Conservation (phyloP, 371 early-diverging fungal genomes). For the Capillidium heterosporum region DNA sequence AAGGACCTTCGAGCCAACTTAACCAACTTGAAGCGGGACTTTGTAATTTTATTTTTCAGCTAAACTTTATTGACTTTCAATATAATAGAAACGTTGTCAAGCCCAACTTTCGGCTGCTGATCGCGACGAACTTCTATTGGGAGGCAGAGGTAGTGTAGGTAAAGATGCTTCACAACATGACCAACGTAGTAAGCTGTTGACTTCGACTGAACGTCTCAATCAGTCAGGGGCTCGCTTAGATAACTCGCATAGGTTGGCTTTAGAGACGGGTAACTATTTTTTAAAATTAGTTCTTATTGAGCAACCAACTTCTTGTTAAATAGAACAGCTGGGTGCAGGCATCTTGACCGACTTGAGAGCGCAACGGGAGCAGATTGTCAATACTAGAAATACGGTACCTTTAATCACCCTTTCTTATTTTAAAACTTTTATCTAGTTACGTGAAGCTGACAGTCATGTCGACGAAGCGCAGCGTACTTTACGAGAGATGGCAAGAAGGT, state of each 20-base stretch:
- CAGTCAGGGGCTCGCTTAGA: conserved; percentile 60
- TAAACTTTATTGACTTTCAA: not conserved
- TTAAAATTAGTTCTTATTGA: not conserved
- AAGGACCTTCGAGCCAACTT: not conserved
- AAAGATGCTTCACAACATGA: conserved; percentile 47
- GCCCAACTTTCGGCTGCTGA: conserved; percentile 10
- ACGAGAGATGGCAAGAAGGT: conserved; percentile 83
- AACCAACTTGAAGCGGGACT: not conserved
- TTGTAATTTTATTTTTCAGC: not conserved
- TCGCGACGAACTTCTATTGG: conserved; percentile 42
- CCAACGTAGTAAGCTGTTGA: conserved; percentile 63
- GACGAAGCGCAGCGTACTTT: conserved; percentile 75
- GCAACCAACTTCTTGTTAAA: not conserved
- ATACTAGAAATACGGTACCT: conserved; percentile 67
- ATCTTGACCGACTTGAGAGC: conserved; percentile 61
- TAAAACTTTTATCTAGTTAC: conserved; percentile 7
- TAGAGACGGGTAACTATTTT: conserved; percentile 49
- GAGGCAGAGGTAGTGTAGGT: conserved; percentile 22
- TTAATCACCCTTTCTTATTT: not conserved
- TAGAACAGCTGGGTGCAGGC: conserved; percentile 64
- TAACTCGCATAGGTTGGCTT: conserved; percentile 72
- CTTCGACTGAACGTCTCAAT: conserved; percentile 68
- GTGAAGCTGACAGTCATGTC: conserved; percentile 75
- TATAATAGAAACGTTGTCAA: not conserved
- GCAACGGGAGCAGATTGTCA: conserved; percentile 79